Evolutionary conservation across 768 basidiomycete genomes (phyloP).

Genomic region (Mycena rebaudengoi): DNA sequence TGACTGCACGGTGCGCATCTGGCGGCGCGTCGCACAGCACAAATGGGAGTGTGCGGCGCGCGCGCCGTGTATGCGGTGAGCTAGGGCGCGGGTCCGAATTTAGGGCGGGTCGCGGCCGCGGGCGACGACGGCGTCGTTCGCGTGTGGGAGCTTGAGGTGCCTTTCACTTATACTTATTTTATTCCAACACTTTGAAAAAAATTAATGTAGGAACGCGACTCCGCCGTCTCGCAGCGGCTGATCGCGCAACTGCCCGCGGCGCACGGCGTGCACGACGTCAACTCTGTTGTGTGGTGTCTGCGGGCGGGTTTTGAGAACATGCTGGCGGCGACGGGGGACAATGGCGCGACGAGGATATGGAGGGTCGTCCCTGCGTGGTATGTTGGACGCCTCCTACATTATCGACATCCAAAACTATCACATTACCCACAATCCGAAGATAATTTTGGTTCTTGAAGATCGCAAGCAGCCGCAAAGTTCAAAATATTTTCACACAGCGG

Average conservation of each 20-base stretch:
- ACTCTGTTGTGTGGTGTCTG: slow-evolving; percentile 86
- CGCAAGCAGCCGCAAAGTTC: too few relatives aligned
- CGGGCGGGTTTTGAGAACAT: slow-evolving; percentile 68
- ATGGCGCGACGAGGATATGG: slow-evolving; percentile 88
- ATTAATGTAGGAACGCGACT: slow-evolving; percentile 33
- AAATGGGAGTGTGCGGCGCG: slow-evolving; percentile 70
- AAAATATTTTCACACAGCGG: too few relatives aligned
- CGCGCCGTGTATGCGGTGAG: slow-evolving; percentile 83
- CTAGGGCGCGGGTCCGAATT: slow-evolving; percentile 57
- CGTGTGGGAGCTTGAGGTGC: slow-evolving; percentile 81
- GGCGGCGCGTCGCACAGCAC: slow-evolving; percentile 72
- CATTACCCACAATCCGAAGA: too few relatives aligned
- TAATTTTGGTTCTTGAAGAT: too few relatives aligned
- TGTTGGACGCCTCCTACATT: too few relatives aligned
- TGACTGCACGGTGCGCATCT: slow-evolving; percentile 83
- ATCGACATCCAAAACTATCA: too few relatives aligned
- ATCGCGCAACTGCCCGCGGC: slow-evolving; percentile 68
- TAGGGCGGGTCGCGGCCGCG: slow-evolving; percentile 88
- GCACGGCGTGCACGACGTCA: slow-evolving; percentile 88
- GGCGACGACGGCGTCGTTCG: slow-evolving; percentile 88
- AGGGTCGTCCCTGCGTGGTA: too few relatives aligned
- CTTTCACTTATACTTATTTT: neutral
- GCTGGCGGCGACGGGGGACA: slow-evolving; percentile 87
- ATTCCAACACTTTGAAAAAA: slow-evolving; percentile 33
- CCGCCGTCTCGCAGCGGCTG: slow-evolving; percentile 54